phyloP scores from a whole-genome alignment of 2,329 filamentous ascomycete species.

The Microdochium bolleyi region DNA sequence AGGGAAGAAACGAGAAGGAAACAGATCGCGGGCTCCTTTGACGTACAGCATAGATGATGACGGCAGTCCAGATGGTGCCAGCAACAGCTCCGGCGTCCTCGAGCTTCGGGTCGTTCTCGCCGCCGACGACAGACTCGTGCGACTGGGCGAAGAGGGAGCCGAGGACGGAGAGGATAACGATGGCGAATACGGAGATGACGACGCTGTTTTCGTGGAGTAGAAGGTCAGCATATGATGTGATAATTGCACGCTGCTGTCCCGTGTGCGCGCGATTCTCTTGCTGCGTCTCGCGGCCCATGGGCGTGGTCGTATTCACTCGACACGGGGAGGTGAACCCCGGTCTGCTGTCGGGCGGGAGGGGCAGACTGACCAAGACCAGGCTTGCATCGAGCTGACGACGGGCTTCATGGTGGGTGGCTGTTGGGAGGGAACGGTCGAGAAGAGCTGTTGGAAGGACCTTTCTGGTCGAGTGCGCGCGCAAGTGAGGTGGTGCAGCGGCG shows the following conservation, averaged over 20 bases:
- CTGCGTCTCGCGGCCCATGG: not conserved
- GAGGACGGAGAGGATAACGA: conserved; percentile 56
- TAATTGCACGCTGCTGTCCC: no score
- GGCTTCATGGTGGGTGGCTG: conserved; percentile 70
- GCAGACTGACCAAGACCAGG: conserved; percentile 78
- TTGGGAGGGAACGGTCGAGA: not conserved
- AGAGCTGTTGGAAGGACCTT: not conserved
- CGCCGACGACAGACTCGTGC: conserved; percentile 79
- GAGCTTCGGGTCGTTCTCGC: conserved; percentile 58
- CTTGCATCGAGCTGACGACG: conserved; percentile 82
- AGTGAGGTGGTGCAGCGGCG: no score
- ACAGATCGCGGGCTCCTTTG: not conserved
- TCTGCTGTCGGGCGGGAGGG: no score
- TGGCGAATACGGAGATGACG: conserved; percentile 58
- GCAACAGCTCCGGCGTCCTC: conserved; percentile 72
- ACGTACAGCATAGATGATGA: conserved; percentile 82
- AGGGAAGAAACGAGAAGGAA: no score
- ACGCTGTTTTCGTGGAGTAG: conserved; percentile 44
- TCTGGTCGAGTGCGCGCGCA: not conserved
- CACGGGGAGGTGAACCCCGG: no score
- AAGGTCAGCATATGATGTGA: not conserved
- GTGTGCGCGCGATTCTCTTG: not conserved
- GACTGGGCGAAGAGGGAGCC: conserved; percentile 68
- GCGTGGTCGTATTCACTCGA: not conserved
- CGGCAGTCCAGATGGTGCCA: conserved; percentile 77